Base-by-base conservation (phyloP, 208 protist genomes). In the Acanthamoeba healyi region DNA sequence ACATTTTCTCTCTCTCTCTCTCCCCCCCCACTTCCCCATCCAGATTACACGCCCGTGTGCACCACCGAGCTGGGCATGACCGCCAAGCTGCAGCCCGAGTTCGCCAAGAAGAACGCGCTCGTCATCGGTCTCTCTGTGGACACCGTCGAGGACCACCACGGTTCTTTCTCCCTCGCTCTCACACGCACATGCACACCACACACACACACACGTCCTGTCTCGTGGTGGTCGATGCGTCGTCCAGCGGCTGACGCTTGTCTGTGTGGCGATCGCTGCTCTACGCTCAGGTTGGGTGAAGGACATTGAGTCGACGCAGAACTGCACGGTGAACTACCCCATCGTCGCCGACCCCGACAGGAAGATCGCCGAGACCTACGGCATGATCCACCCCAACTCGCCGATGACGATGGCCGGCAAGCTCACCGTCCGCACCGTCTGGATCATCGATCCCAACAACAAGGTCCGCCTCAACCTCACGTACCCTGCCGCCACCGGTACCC, bases 41-140 rank as follows among this genome's bases (percentile, higher is more conserved):
- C 10, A 77, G 87, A 96, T 51, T 95, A 93, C 95, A 97, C 96
- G 15, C 96, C 96, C 22, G 95, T 97, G 51, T 97, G 96, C 94
- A 97, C 96, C 36, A 97, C 96, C 15, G 96, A 97, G 94, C 93
- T 97, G 22, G 96, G 95, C 22, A 42, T 24, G 22, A 77, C 58
- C 15, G 96, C 96, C 51, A 95, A 97, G 94, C 72, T 97, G 12
- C 44, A 81, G 22, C 72, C 26, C 49, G 96, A 97, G 92, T 97
- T 94, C 22, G 88, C 34, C 34, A 95, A 95, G 86, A 93, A 94
- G 54, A 95, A 96, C 94, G 56, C 81, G 32, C 95, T 96, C 56
- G 74, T 97, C 12, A 96, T 96, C 56, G 95, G 95, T 14, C 94
- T 97, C 24, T 95, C 93, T 22, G 46, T 72, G 24, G 94, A 97